A percentile compares a stretch with the other conserved stretches of the same genome.
Conservation (phyloP, 2,329 filamentous ascomycete genomes). For the Phaeosphaeria sp. region DNA sequence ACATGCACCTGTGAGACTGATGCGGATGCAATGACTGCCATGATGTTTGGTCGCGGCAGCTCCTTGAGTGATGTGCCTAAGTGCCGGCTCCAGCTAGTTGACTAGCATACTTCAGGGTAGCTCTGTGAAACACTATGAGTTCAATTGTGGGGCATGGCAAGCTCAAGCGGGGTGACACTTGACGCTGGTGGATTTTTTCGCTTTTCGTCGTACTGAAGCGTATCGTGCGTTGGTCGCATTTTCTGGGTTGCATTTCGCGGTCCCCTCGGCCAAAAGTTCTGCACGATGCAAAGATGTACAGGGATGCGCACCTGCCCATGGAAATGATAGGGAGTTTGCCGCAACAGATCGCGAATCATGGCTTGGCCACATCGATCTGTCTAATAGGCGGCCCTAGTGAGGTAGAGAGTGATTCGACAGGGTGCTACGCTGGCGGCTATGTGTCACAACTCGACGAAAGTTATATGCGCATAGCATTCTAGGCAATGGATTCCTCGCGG, state of each 20-base stretch:
- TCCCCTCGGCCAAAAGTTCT: background rate
- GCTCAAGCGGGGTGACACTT: background rate
- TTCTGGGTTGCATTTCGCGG: background rate
- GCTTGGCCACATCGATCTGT: background rate
- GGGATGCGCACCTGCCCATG: background rate
- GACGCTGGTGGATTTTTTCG: background rate
- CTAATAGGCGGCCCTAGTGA: background rate
- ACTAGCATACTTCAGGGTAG: background rate
- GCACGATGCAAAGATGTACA: background rate
- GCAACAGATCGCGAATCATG: background rate
- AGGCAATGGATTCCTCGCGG: background rate
- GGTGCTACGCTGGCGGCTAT: background rate
- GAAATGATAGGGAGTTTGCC: background rate
- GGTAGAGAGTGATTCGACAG: background rate
- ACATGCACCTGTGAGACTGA: background rate
- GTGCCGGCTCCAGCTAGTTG: background rate
- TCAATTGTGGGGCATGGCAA: background rate
- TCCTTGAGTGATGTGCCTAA: background rate
- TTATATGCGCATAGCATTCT: background rate
- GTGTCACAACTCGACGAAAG: background rate
- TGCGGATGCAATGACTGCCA: background rate
- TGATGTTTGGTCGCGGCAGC: background rate
- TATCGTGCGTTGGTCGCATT: background rate
- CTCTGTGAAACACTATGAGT: background rate
- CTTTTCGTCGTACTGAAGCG: background rate